Evolutionary conservation across 2,329 filamentous ascomycete genomes (phyloP).

Genomic region (Fusarium tuaranense): DNA sequence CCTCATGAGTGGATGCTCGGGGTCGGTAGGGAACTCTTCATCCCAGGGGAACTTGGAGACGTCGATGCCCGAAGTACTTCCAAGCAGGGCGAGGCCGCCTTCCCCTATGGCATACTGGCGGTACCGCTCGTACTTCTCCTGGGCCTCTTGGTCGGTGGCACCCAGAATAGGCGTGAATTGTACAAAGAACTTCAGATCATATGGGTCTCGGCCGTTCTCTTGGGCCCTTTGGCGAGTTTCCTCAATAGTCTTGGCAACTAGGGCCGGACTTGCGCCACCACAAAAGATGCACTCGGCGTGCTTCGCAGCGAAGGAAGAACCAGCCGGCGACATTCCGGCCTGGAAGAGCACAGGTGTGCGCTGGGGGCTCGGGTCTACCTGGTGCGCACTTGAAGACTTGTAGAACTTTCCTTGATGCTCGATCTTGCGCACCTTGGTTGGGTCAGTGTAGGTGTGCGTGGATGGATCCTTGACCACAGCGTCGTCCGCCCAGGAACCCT

Average conservation of each 20-base stretch:
- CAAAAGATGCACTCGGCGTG: conserved; percentile 54
- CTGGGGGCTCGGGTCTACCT: conserved; percentile 48
- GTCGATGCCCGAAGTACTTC: conserved; percentile 59
- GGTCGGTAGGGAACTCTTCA: conserved; percentile 55
- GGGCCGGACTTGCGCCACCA: conserved; percentile 55
- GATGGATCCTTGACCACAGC: conserved; percentile 45
- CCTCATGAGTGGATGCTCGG: not conserved
- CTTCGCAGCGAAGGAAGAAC: conserved; percentile 55
- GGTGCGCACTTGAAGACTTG: conserved; percentile 40
- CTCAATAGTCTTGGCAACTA: conserved; percentile 54
- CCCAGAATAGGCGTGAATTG: conserved; percentile 57
- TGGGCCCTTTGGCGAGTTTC: conserved; percentile 53
- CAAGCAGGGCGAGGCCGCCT: conserved; percentile 57
- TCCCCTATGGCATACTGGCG: conserved; percentile 57
- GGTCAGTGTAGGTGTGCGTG: conserved; percentile 48
- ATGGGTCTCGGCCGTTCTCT: conserved; percentile 51
- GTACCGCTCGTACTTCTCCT: conserved; percentile 55
- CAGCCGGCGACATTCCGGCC: conserved; percentile 58
- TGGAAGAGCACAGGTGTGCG: conserved; percentile 60
- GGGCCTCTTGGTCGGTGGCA: conserved; percentile 57
- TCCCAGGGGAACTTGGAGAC: conserved; percentile 53
- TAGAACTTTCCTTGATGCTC: conserved; percentile 44
- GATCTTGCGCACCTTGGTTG: conserved; percentile 50
- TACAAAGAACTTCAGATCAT: conserved; percentile 56
- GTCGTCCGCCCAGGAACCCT: conserved; percentile 61